phyloP scores from a whole-genome alignment of 2,329 filamentous ascomycete genomes.

The Arthrocladium fulminans region DNA sequence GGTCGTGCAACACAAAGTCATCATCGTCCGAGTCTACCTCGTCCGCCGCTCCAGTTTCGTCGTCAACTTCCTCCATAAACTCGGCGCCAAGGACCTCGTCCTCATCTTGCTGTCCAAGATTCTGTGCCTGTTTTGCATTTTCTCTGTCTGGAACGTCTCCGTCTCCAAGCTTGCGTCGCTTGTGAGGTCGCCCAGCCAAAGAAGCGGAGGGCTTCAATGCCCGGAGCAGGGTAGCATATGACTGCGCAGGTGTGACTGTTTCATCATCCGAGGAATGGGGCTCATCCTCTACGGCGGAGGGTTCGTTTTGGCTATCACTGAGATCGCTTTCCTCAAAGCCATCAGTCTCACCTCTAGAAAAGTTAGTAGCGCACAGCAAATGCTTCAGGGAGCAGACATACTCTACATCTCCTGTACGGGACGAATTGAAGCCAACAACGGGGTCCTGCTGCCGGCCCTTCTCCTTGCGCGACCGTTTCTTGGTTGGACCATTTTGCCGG shows the following conservation, averaged over 20 bases:
- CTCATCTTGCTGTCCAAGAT: neutral
- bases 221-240: constrained; percentile 51
- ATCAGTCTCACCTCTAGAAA: constrained; percentile 5
- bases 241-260: constrained; percentile 31
- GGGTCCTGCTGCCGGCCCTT: neutral
- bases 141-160: constrained; percentile 17
- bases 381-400: neutral
- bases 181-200: constrained; percentile 39
- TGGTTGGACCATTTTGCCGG: neutral
- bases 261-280: constrained; percentile 39
- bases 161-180: constrained; percentile 44
- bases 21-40: constrained; percentile 31
- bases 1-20: constrained; percentile 52
- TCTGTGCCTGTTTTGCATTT: constrained; percentile 11
- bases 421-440: neutral
- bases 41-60: constrained; percentile 23
- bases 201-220: constrained; percentile 40
- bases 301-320: neutral
- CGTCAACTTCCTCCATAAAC: constrained; percentile 19
- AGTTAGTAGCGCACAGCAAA: neutral
- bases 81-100: constrained; percentile 4
- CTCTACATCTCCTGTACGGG: neutral
- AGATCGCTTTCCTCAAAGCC: neutral
- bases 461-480: neutral
- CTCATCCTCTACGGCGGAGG: constrained; percentile 21